Percentiles rank a stretch among this genome's conserved stretches.
phyloP scores from a whole-genome alignment of 805 yeast genomes.

The Yueomyces sp. region DNA sequence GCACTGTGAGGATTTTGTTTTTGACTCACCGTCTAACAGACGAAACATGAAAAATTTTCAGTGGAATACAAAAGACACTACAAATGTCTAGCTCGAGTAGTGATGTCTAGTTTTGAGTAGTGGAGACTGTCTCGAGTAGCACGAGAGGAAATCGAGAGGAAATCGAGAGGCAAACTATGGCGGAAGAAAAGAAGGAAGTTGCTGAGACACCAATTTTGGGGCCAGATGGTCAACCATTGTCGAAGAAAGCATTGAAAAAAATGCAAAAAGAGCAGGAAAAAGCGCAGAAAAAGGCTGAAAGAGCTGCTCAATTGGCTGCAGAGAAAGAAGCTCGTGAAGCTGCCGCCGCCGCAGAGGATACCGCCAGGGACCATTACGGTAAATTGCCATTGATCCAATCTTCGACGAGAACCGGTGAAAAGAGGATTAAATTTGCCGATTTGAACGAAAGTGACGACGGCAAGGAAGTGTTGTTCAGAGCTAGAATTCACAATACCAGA shows the following conservation, averaged over 20 bases:
- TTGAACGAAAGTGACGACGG: constrained; percentile 37
- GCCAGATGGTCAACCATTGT: constrained; percentile 78
- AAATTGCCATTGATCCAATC: constrained; percentile 80
- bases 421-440: constrained; percentile 44
- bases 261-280: constrained; percentile 87
- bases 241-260: constrained; percentile 92
- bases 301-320: constrained; percentile 73
- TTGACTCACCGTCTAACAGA: too few relatives aligned
- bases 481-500: constrained; percentile 86
- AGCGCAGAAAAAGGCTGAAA: constrained; percentile 84
- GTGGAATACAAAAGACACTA: too few relatives aligned
- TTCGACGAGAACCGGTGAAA: constrained; percentile 45
- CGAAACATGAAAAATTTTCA: too few relatives aligned
- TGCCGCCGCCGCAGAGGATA: constrained; percentile 69
- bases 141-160: too few relatives aligned
- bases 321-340: constrained; percentile 68
- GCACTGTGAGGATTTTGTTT: too few relatives aligned
- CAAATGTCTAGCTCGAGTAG: too few relatives aligned
- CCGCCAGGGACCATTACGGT: constrained; percentile 82
- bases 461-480: constrained; percentile 72
- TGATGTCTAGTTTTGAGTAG: too few relatives aligned
- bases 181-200: constrained; percentile 5
- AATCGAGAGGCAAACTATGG: constrained; percentile 1
- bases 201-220: constrained; percentile 27
- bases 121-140: too few relatives aligned